phyloP scores from a whole-genome alignment of 169 alveolate genomes.

The Eimeria maxima region DNA sequence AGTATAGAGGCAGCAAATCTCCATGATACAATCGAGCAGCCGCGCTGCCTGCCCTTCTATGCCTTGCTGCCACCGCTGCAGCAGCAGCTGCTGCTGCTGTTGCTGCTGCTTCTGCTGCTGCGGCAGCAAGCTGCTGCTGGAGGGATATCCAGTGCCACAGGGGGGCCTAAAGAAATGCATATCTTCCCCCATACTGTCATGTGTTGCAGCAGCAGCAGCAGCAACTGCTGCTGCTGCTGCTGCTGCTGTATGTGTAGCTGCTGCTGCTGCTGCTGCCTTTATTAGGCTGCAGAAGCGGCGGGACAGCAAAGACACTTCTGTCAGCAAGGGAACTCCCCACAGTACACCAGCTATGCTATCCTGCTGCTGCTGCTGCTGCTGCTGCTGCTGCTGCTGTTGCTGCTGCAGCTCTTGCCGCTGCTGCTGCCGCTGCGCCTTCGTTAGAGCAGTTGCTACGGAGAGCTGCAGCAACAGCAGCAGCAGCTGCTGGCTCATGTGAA shows the following conservation, averaged over 20 bases:
- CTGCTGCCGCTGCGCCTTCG: constrained; percentile 1
- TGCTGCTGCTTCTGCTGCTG: too few species aligned
- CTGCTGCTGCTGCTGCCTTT: constrained; percentile 57
- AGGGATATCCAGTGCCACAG: background rate
- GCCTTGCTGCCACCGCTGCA: constrained; percentile 8
- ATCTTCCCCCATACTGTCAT: background rate
- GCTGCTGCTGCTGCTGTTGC: constrained; percentile 34
- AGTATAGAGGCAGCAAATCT: background rate
- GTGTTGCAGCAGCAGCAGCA: background rate
- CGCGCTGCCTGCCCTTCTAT: background rate
- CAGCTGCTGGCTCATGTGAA: background rate
- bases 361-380: constrained; percentile 29
- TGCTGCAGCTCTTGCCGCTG: background rate
- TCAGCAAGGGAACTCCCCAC: constrained; percentile 32
- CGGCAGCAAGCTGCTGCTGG: constrained; percentile 12
- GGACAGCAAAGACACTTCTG: background rate
- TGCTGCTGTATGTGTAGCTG: constrained; percentile 12
- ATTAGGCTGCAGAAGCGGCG: constrained; percentile 18
- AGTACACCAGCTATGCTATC: background rate
- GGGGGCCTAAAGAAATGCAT: background rate
- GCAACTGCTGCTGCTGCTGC: too few species aligned
- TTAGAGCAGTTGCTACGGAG: background rate
- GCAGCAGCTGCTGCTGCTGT: background rate
- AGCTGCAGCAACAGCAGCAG: constrained; percentile 56
- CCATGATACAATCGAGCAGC: background rate